Base-by-base conservation (phyloP, 176 grass and related monocot species). In the Puccinellia tenuiflora region DNA sequence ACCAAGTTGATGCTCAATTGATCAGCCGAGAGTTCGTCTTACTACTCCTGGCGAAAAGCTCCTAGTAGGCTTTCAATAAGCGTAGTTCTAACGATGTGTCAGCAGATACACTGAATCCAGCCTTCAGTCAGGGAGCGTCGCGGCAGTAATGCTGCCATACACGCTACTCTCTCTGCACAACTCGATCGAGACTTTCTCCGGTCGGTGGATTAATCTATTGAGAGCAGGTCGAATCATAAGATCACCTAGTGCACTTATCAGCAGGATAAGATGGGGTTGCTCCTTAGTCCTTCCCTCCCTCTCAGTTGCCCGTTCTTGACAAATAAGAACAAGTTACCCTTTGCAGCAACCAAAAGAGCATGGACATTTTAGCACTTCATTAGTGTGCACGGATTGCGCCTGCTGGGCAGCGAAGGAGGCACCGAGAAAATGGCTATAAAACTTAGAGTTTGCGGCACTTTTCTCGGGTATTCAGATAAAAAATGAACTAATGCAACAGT, bases 1-100 rank as follows among this genome's bases (percentile, higher is more conserved):
- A 16, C 21, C 86, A 84, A 74, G 67, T 56, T 74, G 87, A n/a
- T 6, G 33, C 34, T 35, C 76, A 57, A 57, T 84, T 75, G 68
- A 20, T 22, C 12, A 43, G n/a, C 55, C 16, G 1, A 70, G 21
- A 71, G 39, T 43, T 71, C 39, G 21, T 70, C 38, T 40, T 40
- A 40, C 21, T 45, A 70, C 10, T 43, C 11, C 20, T 40, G n/a
- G n/a, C n/a, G n/a, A n/a, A n/a, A 40, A 40, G 38, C 38, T 37
- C 35, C 35, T 37, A 5, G 9, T 40, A 6, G 40, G 40, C 9
- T 43, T 1, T 11, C 21, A 54, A 54, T 20, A 54, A 54, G 51
- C 6, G 51, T 54, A 54, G 9, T 56, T 56, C 8, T 56, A 56
- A 56, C 50, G 29, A 39, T 28, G 37, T 26, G 53, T 37, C 29